A percentile compares a stretch with the other conserved stretches of the same genome.
phyloP scores from a whole-genome alignment of 2,329 filamentous ascomycete species.

The Colletotrichum siamense region DNA sequence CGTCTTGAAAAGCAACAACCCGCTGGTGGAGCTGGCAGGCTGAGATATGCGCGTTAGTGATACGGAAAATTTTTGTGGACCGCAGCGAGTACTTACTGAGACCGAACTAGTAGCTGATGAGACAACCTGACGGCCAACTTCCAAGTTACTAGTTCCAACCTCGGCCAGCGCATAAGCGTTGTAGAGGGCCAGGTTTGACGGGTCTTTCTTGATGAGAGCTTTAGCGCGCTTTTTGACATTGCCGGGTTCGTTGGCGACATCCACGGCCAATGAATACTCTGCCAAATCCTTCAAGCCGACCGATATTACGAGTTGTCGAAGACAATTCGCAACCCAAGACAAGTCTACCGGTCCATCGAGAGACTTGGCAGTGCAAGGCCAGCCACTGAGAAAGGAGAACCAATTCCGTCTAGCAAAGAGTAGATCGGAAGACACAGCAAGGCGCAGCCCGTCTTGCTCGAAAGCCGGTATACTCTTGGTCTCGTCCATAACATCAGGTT shows the following conservation, averaged over 20 bases:
- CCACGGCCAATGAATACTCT: conserved; percentile 74
- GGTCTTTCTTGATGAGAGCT: conserved; percentile 70
- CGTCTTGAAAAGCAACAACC: conserved; percentile 55
- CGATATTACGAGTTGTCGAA: conserved; percentile 62
- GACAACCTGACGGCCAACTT: conserved; percentile 69
- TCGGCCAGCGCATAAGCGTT: conserved; percentile 82
- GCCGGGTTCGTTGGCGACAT: conserved; percentile 58
- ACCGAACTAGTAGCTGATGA: conserved; percentile 60
- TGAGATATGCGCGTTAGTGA: not conserved
- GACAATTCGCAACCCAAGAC: conserved; percentile 53
- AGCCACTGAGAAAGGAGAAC: conserved; percentile 48
- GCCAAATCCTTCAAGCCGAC: conserved; percentile 59
- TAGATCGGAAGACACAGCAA: conserved; percentile 50
- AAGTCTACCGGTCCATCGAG: conserved; percentile 39
- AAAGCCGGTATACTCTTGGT: conserved; percentile 27
- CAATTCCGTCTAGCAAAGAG: conserved; percentile 54
- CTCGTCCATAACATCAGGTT: conserved; percentile 9
- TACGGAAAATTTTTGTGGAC: not conserved
- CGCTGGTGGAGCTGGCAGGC: conserved; percentile 8
- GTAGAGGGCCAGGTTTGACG: conserved; percentile 72
- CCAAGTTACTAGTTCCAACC: conserved; percentile 58
- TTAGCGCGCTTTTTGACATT: conserved; percentile 75
- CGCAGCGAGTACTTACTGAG: conserved; percentile 30
- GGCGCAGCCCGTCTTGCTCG: conserved; percentile 29
- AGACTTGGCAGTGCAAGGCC: conserved; percentile 21